A percentile compares a stretch with the other conserved stretches of the same genome.
phyloP scores from a whole-genome alignment of 192 early-diverging fungal genomes.

The Linnemannia elongata region DNA sequence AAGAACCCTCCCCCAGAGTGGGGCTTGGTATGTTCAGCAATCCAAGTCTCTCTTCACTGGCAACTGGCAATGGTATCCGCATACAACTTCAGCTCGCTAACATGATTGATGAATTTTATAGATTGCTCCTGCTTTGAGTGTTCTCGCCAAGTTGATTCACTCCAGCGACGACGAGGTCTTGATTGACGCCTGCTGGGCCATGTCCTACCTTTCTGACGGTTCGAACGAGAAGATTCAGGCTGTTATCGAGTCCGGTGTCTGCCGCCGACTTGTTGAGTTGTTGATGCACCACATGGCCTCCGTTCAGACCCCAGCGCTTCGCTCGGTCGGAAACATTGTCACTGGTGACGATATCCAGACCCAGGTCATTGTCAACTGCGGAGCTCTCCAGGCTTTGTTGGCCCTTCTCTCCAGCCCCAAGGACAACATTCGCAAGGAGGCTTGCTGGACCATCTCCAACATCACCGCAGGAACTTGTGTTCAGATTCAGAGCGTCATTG shows the following conservation, averaged over 20 bases:
- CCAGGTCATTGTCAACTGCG: slow-evolving; percentile 94
- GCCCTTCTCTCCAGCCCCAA: slow-evolving; percentile 88
- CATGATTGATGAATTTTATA: slow-evolving; percentile 39
- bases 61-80: not conserved
- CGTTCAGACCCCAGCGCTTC: slow-evolving; percentile 97
- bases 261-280: slow-evolving; percentile 93
- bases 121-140: slow-evolving; percentile 90
- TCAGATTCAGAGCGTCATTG: slow-evolving; percentile 98
- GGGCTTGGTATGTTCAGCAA: slow-evolving; percentile 67
- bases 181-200: slow-evolving; percentile 99
- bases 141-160: slow-evolving; percentile 92
- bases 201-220: slow-evolving; percentile 98
- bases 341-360: slow-evolving; percentile 99
- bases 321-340: slow-evolving; percentile 98
- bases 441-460: slow-evolving; percentile 99
- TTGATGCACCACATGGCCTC: slow-evolving; percentile 89
- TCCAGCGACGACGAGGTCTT: slow-evolving; percentile 95
- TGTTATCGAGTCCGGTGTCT: slow-evolving; percentile 96
- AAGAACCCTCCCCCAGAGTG: slow-evolving; percentile 98
- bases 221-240: slow-evolving; percentile 98
- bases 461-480: slow-evolving; percentile 95
- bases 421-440: slow-evolving; percentile 98
- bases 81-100: not conserved
- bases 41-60: not conserved
- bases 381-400: slow-evolving; percentile 83